Evolutionary conservation across 2,329 filamentous ascomycete genomes (phyloP).

Genomic region (Monosporascus sp.): DNA sequence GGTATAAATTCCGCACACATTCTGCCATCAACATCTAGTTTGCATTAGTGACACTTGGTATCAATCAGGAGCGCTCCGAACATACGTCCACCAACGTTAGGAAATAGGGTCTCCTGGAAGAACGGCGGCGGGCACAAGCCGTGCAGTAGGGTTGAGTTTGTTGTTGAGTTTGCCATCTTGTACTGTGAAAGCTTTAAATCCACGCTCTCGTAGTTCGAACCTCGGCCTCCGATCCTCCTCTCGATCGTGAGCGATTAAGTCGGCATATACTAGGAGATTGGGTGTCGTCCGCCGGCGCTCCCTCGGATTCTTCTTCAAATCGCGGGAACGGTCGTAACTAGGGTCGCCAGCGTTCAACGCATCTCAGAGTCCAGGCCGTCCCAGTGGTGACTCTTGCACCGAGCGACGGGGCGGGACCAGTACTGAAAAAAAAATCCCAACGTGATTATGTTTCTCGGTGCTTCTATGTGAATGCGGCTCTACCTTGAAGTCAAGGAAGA

Average conservation of each 20-base stretch:
- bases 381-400: not conserved
- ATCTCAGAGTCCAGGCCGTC: not conserved
- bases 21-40: constrained; percentile 47
- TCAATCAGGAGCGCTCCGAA: constrained; percentile 4
- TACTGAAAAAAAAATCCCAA: too few relatives aligned
- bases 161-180: constrained; percentile 12
- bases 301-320: too few relatives aligned
- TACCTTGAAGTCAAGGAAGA: not conserved
- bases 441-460: not conserved
- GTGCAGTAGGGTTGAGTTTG: constrained; percentile 4
- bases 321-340: not conserved
- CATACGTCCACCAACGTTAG: constrained; percentile 28
- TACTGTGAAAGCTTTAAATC: not conserved
- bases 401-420: not conserved
- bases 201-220: not conserved
- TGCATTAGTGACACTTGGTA: constrained; percentile 12
- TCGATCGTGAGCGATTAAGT: not conserved
- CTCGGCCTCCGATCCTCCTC: not conserved
- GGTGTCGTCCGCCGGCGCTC: too few relatives aligned
- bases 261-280: too few relatives aligned
- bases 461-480: not conserved
- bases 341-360: not conserved
- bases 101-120: constrained; percentile 57
- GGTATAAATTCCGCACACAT: constrained; percentile 45
- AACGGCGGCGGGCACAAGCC: constrained; percentile 66